Percentiles rank a stretch among this genome's conserved stretches.
These are phyloP conservation scores for Rhynchosporium agropyri DNA, from an alignment of 2,329 filamentous ascomycete species.

Conservation along the genomic window DNA sequence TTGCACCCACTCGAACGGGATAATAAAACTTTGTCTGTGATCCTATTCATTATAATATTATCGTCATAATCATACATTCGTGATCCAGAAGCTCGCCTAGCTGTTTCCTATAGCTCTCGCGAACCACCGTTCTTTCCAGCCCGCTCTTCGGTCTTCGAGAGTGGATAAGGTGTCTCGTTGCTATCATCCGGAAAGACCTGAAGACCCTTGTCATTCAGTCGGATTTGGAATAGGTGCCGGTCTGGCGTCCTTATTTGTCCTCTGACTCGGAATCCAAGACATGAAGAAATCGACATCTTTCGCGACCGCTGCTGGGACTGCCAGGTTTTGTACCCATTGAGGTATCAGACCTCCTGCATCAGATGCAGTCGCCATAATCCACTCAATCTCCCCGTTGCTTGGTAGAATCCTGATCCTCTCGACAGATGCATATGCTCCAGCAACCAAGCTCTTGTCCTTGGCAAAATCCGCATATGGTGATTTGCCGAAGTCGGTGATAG, in stretches of 20 bases:
- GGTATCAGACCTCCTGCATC: conserved; percentile 71
- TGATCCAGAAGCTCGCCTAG: neutral
- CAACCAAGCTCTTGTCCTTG: conserved; percentile 52
- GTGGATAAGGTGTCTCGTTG: neutral
- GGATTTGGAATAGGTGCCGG: conserved; percentile 21
- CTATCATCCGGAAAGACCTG: conserved; percentile 6
- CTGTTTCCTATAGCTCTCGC: neutral
- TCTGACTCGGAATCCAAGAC: conserved; percentile 54
- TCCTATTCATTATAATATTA: conserved; percentile 7
- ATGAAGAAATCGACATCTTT: conserved; percentile 74
- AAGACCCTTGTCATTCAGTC: conserved; percentile 15
- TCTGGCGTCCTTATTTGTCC: conserved; percentile 20
- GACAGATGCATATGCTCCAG: conserved; percentile 65
- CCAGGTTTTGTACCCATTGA: conserved; percentile 64
- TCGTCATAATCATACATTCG: conserved; percentile 13
- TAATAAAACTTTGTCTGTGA: too few relatives aligned
- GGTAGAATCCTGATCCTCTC: conserved; percentile 54
- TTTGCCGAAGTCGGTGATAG: conserved; percentile 50
- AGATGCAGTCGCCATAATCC: conserved; percentile 77
- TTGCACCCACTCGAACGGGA: neutral
- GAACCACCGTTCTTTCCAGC: neutral
- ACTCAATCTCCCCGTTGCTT: conserved; percentile 57
- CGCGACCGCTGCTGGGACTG: conserved; percentile 62
- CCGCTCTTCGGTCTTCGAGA: conserved; percentile 1
- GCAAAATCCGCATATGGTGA: conserved; percentile 41